phyloP scores from a whole-genome alignment of 257 asterid species.

The Ligustrum vulgare region DNA sequence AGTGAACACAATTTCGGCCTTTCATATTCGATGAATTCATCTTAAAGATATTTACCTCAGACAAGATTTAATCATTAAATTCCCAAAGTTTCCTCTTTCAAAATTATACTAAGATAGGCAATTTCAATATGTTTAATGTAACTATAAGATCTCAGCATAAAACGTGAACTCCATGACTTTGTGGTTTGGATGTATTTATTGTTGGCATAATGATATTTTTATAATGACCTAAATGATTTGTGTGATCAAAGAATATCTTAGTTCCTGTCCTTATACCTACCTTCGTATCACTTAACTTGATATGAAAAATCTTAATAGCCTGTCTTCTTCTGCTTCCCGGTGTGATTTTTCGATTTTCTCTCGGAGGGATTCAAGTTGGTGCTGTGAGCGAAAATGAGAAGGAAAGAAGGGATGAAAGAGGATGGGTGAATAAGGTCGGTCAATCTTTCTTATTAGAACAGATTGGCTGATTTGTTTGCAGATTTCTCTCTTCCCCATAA shows the following conservation, averaged over 20 bases:
- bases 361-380: conserved; percentile 70
- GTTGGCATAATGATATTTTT: no score
- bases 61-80: no score
- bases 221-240: no score
- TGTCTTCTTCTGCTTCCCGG: conserved; percentile 31
- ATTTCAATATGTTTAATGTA: no score
- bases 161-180: no score
- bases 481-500: neutral
- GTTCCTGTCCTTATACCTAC: no score
- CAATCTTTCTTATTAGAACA: neutral
- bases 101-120: no score
- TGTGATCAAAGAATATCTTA: neutral
- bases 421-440: conserved; percentile 20
- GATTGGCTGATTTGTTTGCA: neutral
- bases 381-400: conserved; percentile 34
- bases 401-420: conserved; percentile 4
- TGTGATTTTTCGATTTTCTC: conserved; percentile 43
- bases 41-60: no score
- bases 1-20: no score
- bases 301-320: neutral
- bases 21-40: no score
- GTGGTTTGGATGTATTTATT: no score
- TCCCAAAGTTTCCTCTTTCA: no score
- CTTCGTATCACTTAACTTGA: neutral
- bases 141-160: neutral